Base-by-base conservation (phyloP, 1,284 basidiomycete genomes). In the Fomitopsis pinicola region DNA sequence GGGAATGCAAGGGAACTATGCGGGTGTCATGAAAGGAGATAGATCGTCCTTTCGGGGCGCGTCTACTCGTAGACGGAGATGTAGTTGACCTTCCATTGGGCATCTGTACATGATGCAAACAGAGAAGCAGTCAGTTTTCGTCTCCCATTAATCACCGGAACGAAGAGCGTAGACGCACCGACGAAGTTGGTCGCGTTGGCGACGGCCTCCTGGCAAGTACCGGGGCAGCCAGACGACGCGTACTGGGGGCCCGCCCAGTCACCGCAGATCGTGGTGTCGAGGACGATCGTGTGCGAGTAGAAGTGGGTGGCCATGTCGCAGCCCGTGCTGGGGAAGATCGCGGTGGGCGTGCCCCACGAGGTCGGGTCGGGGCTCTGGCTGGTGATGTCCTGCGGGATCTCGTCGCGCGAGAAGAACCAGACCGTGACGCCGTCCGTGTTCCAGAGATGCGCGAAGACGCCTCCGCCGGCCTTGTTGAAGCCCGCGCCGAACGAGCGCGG, bases 391-490 rank as follows among this genome's bases (percentile, higher is more conserved):
- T 65, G 55, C 1, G 94, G 94, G 57, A 95, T 87, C 7, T 78
- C 71, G 35, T 68, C 69, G 44, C 93, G 83, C 33, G 82, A 67
- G 79, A 94, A 94, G 71, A 84, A 85, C 90, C 92, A 97, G 54
- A 95, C 81, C 57, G 78, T 82, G 72, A 97, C 87, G 5, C 90
- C 92, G 6, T 74, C 70, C 35, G 69, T 68, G 66, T 89, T 82
- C 87, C 91, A 90, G 40, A 86, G 73, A 73, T 90, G 87, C 0
- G 85, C 92, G 67, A 80, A 93, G 22, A 94, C 89, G 17, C 92
- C 93, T 10, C 94, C 94, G 1, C 78, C 77, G 14, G 69, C 71
- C 15, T 65, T 68, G 75, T 94, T 94, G 78, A 94, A 93, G 3
- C 78, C 79, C 58, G 82, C 75, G 1, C 93, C 93, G 65, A 86